Base-by-base conservation (phyloP, 352 stramenopile species). In the Pythium graminicola region DNA sequence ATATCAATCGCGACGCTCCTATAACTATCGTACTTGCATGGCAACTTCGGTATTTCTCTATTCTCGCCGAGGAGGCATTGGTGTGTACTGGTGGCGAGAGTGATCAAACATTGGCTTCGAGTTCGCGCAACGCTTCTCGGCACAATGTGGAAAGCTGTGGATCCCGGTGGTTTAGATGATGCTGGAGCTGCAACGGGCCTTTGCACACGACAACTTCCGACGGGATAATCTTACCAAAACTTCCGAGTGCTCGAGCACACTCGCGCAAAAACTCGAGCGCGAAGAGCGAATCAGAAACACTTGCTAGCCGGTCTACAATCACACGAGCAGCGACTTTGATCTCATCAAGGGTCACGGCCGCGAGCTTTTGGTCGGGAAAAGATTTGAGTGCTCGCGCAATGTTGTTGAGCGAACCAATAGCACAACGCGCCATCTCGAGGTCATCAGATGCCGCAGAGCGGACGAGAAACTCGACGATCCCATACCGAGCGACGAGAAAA, bases 241-340 rank as follows among this genome's bases (percentile, higher is more conserved):
- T 70, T 22, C 65, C 60, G 5, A 88, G 62, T 14, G 76, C 77
- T 41, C 77, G 76, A 3, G 77, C 71, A 16, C 76, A 86, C 58
- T 91, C 80, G n/a, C 80, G 73, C 39, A 86, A 65, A 8, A 91
- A 44, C 55, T 89, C 77, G 27, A 91, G 70, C 22, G 80, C 74
- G 57, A 83, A 86, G 1, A 81, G 62, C 9, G 71, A 63, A 38
- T 72, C 58, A 26, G 27, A 82, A 23, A 73, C 69, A 26, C 82
- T 72, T 16, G 68, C 65, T 8, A 91, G 64, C 26, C 73, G 62
- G 9, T 67, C 54, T 2, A 76, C 50, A 35, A 85, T 63, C 0
- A 81, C 65, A 3, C 55, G 67, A 5, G 69, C 73, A 9, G 70
- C 76, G 38, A 67, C 51, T 27, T 77, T 72, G 27, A 89, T 67